Conservation (phyloP, 768 basidiomycete genomes). For the Nidularia pulvinata region DNA sequence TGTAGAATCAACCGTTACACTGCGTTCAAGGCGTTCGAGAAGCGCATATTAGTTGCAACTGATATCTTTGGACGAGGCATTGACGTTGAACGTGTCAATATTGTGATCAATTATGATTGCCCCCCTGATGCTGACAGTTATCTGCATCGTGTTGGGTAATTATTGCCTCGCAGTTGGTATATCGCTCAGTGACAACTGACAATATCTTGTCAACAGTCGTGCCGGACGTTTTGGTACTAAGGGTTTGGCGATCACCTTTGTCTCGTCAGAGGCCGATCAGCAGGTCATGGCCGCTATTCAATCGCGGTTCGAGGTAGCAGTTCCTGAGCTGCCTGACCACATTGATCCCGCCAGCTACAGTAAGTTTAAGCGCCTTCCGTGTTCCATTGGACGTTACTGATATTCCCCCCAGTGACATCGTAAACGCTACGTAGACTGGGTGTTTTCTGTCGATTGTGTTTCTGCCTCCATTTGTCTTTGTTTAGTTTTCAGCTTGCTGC, state of each 20-base stretch:
- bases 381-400: neutral
- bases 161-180: neutral
- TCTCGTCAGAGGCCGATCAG: constrained; percentile 89
- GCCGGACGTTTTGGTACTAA: constrained; percentile 99
- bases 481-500: too few relatives aligned
- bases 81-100: constrained; percentile 99
- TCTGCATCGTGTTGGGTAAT: constrained; percentile 93
- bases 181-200: neutral
- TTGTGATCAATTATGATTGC: constrained; percentile 99
- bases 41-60: constrained; percentile 97
- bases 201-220: constrained; percentile 49
- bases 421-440: constrained; percentile 18
- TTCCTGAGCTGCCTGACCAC: constrained; percentile 91
- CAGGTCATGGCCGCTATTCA: constrained; percentile 96
- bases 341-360: constrained; percentile 97
- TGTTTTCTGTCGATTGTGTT: constrained; percentile 1
- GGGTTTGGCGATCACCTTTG: constrained; percentile 97
- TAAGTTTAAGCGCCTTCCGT: constrained; percentile 37
- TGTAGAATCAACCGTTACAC: constrained; percentile 90
- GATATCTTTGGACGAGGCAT: constrained; percentile 99
- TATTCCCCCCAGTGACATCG: constrained; percentile 40
- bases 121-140: constrained; percentile 98
- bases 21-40: constrained; percentile 99
- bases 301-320: constrained; percentile 95
- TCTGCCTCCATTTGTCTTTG: constrained; percentile 6